Evolutionary conservation across 352 stramenopile genomes (phyloP).

Genomic region (Phytophthora pini): DNA sequence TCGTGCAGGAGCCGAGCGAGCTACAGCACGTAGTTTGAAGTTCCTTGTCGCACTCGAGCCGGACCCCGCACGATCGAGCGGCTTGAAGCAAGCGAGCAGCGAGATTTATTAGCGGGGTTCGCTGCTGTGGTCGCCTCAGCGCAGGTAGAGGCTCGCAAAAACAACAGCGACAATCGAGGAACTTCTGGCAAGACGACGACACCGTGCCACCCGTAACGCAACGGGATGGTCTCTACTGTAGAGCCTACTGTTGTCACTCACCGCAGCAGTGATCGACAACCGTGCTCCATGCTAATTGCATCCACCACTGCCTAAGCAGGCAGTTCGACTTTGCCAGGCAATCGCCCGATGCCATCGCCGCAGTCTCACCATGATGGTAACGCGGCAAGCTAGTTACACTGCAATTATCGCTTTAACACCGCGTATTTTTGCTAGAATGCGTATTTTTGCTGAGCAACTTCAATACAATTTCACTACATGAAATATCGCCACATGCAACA

Average conservation of each 20-base stretch:
- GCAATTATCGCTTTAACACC: conserved; percentile 19
- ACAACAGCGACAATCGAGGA: conserved; percentile 27
- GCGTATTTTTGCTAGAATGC: conserved; percentile 22
- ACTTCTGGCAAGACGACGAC: conserved; percentile 20
- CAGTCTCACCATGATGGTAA: neutral
- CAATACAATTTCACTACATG: neutral
- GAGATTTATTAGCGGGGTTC: conserved; percentile 3
- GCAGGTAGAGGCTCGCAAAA: conserved; percentile 10
- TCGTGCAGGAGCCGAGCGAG: conserved; percentile 1
- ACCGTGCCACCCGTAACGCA: conserved; percentile 19
- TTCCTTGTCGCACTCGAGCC: conserved; percentile 35
- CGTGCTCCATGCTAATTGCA: conserved; percentile 4
- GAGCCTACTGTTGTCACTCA: conserved; percentile 1
- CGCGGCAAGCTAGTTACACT: neutral
- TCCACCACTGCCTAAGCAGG: neutral
- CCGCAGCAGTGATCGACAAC: conserved; percentile 1
- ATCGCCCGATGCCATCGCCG: neutral
- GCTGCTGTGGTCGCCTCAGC: neutral
- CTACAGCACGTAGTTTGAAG: conserved; percentile 22
- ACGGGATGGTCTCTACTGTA: conserved; percentile 12
- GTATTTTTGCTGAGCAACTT: conserved; percentile 23
- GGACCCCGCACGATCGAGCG: conserved; percentile 9
- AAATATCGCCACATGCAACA: neutral
- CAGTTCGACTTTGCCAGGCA: neutral
- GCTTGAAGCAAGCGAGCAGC: conserved; percentile 10